Evolutionary conservation across 345 rosid genomes (phyloP).

Genomic region (Hevea brasiliensis): DNA sequence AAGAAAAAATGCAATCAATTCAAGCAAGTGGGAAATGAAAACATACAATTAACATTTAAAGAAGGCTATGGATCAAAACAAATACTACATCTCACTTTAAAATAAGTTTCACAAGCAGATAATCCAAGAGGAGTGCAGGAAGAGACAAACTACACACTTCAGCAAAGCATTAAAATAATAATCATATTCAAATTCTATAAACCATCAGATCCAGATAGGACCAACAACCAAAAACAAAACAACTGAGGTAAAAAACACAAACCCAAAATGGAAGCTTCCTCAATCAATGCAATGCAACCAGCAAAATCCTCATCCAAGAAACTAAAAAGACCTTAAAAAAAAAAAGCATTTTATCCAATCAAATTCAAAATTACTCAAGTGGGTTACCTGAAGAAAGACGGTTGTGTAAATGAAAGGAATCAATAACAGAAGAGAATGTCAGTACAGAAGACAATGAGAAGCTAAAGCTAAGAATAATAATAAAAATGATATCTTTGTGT

Average conservation of each 20-base stretch:
- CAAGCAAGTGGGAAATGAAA: background rate
- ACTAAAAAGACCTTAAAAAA: slow-evolving; percentile 7
- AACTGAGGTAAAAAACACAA: background rate
- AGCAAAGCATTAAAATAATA: slow-evolving; percentile 7
- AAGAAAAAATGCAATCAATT: background rate
- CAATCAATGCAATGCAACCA: slow-evolving; percentile 3
- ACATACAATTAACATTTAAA: background rate
- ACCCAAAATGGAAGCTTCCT: background rate
- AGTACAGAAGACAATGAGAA: background rate
- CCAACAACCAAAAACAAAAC: background rate
- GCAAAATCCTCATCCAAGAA: background rate
- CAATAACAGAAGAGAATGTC: background rate
- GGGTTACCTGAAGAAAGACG: background rate
- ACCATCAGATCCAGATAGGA: slow-evolving; percentile 19
- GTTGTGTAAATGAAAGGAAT: background rate
- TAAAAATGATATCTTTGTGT: too few relatives aligned
- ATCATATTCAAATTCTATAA: background rate
- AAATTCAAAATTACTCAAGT: background rate
- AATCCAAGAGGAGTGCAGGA: slow-evolving; percentile 15
- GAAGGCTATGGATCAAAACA: background rate
- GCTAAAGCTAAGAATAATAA: slow-evolving; percentile 13
- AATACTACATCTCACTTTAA: background rate
- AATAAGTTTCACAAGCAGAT: background rate
- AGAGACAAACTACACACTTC: slow-evolving; percentile 2
- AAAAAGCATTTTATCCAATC: background rate